These are phyloP conservation scores for Fusarium albosuccineum DNA, from an alignment of 2,329 filamentous ascomycete species.

Conservation along the genomic window DNA sequence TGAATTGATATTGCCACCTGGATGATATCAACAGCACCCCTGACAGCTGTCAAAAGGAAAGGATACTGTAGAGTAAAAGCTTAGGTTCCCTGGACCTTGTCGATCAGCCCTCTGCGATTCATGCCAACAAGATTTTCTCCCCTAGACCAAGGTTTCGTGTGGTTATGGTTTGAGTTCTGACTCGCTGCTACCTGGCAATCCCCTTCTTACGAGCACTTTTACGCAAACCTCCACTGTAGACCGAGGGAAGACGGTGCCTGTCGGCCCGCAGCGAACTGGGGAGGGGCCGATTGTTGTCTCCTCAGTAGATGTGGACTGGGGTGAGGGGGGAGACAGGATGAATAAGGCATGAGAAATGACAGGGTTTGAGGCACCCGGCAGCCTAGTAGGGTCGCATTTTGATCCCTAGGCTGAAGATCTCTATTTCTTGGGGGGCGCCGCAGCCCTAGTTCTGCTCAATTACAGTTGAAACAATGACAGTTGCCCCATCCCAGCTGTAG, in stretches of 20 bases:
- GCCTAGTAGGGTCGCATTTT: constrained; percentile 15
- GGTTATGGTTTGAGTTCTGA: no score
- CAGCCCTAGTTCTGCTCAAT: background rate
- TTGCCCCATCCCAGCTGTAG: no score
- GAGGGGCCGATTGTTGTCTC: no score
- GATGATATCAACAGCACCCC: background rate
- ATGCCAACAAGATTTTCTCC: background rate
- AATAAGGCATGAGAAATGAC: constrained; percentile 5
- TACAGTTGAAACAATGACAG: background rate
- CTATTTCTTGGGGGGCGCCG: constrained; percentile 10
- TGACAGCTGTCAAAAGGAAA: background rate
- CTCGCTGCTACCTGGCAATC: no score
- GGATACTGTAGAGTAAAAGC: background rate
- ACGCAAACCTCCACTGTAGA: no score
- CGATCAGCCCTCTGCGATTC: background rate
- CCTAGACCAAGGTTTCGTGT: background rate
- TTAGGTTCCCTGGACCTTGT: background rate
- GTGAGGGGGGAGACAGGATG: no score
- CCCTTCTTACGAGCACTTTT: no score
- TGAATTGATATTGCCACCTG: background rate
- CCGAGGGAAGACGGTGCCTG: no score
- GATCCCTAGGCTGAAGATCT: constrained; percentile 19
- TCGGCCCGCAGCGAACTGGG: no score
- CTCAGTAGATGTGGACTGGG: no score
- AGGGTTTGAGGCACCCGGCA: background rate